Base-by-base conservation (phyloP, 306 rosid genomes). In the Quillaja saponaria region DNA sequence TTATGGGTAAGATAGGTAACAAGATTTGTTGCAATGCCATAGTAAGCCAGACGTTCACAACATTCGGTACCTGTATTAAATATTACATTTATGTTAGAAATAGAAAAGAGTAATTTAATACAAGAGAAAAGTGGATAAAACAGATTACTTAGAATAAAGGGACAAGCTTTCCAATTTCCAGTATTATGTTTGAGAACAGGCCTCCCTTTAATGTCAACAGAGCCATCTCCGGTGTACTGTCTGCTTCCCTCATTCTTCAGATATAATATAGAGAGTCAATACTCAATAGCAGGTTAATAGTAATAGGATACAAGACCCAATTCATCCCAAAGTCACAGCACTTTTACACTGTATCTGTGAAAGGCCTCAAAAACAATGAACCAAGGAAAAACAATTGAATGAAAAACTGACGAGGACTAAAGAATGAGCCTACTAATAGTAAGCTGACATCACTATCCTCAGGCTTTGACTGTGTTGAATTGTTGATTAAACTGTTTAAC, bases 21-120 rank as follows among this genome's bases (percentile, higher is more conserved):
- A 61, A 94, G 95, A 49, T 94, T 94, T 57, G 97, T 73, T 15
- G 97, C 77, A 67, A 94, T 94, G 50, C 99, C 99, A 65, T 83
- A 89, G 86, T 87, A 94, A 11, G 99, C 99, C 84, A 94, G 79
- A 7, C 95, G 87, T 55, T 94, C 99, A 25, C 96, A 94, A 63
- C 97, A 80, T 74, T 89, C 99, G 17, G 86, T 84, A 38, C 98
- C 98, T 88, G 85, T 51, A 61, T 39, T 58, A 21, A 39, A 39
- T 39, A 39, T 12, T 39, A 39, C 44, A 39, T 39, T 8, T 39
- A 8, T 8, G 10, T 8, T 12, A 39, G 10, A 7, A 39, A 12
- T 39, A 39, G 10, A 39, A 39, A 39, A 12, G 44, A 3, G 6
- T 12, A 25, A 4, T 25, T 25, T 25, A 2, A 25, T 25, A 25